phyloP scores from a whole-genome alignment of 2,329 filamentous ascomycete genomes.

The Furcasterigmium furcatum region DNA sequence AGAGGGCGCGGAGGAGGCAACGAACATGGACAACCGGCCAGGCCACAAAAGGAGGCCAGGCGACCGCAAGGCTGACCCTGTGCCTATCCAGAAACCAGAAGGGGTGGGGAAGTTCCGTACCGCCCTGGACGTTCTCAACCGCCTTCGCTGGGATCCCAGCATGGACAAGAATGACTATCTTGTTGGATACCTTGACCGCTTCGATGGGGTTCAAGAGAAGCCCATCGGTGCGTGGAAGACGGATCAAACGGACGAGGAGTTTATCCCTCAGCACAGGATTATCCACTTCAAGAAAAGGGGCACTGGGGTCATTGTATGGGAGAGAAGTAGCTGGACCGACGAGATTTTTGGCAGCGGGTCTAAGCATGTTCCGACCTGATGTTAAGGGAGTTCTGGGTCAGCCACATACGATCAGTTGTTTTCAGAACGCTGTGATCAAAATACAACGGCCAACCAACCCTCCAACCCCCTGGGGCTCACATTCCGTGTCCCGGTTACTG shows the following conservation, averaged over 20 bases:
- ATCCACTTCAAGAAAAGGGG: slow-evolving; percentile 55
- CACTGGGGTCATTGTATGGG: slow-evolving; percentile 53
- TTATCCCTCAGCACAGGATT: slow-evolving; percentile 63
- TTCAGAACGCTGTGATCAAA: too few relatives aligned
- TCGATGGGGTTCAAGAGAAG: slow-evolving; percentile 51
- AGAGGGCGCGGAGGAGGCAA: too few relatives aligned
- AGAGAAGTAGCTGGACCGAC: slow-evolving; percentile 49
- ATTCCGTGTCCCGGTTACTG: too few relatives aligned
- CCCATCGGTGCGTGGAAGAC: slow-evolving; percentile 54
- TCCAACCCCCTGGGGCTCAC: too few relatives aligned
- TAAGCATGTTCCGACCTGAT: too few relatives aligned
- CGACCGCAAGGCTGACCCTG: slow-evolving; percentile 46
- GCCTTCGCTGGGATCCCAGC: slow-evolving; percentile 56
- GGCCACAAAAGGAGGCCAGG: too few relatives aligned
- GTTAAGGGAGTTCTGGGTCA: too few relatives aligned
- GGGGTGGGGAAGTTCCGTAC: too few relatives aligned
- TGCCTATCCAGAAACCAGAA: too few relatives aligned
- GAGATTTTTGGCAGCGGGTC: slow-evolving; percentile 56
- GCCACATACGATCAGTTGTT: too few relatives aligned
- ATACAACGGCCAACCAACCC: too few relatives aligned
- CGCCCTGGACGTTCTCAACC: slow-evolving; percentile 55
- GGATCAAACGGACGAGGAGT: slow-evolving; percentile 63
- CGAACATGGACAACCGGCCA: too few relatives aligned
- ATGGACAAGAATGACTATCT: slow-evolving; percentile 51
- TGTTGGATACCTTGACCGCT: slow-evolving; percentile 61